Evolutionary conservation across 164 flowering plant genomes (phyloP).

Genomic region (Hamamelis virginiana): DNA sequence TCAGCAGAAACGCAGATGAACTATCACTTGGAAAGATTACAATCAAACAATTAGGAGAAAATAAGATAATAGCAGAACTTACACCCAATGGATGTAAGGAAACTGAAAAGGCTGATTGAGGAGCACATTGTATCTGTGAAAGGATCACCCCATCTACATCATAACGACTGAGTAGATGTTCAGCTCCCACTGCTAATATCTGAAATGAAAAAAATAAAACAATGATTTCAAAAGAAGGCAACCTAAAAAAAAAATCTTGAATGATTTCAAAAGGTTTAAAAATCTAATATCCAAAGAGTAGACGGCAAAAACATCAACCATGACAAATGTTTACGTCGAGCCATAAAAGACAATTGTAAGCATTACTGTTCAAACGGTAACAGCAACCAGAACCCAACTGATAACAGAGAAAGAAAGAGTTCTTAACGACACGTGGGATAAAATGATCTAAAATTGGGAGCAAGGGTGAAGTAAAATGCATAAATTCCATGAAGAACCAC

Average conservation of each 20-base stretch:
- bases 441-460: not conserved
- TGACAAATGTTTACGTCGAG: too few species aligned
- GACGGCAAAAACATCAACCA: not conserved
- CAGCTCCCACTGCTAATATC: conserved; percentile 92
- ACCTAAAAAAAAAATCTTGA: not conserved
- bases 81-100: conserved; percentile 86
- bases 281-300: not conserved
- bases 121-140: conserved; percentile 87
- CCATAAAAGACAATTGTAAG: not conserved
- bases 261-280: not conserved
- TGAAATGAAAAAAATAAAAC: conserved; percentile 28
- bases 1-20: too few species aligned
- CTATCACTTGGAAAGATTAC: not conserved
- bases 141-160: conserved; percentile 75
- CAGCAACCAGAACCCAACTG: not conserved
- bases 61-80: conserved; percentile 26
- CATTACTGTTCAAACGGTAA: not conserved
- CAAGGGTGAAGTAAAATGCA: too few species aligned
- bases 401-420: not conserved
- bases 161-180: conserved; percentile 66
- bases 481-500: too few species aligned
- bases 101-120: conserved; percentile 82
- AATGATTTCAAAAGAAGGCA: not conserved
- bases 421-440: not conserved
- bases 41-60: not conserved